Evolutionary conservation across 2,329 filamentous ascomycete species (phyloP).

Genomic region (Cladobotryum protrusum): DNA sequence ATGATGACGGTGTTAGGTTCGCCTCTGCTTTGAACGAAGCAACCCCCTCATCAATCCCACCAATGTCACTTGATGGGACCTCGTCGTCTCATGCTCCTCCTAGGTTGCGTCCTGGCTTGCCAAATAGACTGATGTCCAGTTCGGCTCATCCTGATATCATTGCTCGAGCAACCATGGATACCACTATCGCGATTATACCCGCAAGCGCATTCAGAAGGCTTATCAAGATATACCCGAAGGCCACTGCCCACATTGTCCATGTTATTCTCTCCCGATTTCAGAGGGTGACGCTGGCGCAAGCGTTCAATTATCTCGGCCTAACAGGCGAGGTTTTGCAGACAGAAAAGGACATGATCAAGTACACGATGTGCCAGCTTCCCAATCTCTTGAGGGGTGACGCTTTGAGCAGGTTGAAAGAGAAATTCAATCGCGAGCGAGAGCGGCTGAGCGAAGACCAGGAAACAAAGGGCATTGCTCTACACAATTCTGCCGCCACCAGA

Average conservation of each 20-base stretch:
- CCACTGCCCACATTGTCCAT: conserved; percentile 94
- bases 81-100: conserved; percentile 21
- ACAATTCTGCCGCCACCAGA: conserved; percentile 65
- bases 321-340: conserved; percentile 88
- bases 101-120: conserved; percentile 30
- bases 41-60: conserved; percentile 55
- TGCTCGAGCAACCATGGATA: conserved; percentile 91
- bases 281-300: conserved; percentile 87
- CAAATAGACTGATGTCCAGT: conserved; percentile 47
- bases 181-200: conserved; percentile 96
- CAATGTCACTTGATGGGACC: conserved; percentile 60
- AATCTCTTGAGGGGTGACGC: conserved; percentile 83
- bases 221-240: conserved; percentile 90
- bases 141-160: conserved; percentile 96
- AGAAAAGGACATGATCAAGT: conserved; percentile 89
- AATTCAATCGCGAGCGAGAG: conserved; percentile 80
- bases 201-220: conserved; percentile 90
- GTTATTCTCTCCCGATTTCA: conserved; percentile 94
- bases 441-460: conserved; percentile 74
- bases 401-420: conserved; percentile 80
- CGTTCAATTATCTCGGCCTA: conserved; percentile 87
- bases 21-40: conserved; percentile 5
- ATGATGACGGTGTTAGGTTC: conserved; percentile 12
- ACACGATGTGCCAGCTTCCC: conserved; percentile 84
- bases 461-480: conserved; percentile 83